phyloP scores from a whole-genome alignment of 139 green algal species.

The Chlorella vulgaris region DNA sequence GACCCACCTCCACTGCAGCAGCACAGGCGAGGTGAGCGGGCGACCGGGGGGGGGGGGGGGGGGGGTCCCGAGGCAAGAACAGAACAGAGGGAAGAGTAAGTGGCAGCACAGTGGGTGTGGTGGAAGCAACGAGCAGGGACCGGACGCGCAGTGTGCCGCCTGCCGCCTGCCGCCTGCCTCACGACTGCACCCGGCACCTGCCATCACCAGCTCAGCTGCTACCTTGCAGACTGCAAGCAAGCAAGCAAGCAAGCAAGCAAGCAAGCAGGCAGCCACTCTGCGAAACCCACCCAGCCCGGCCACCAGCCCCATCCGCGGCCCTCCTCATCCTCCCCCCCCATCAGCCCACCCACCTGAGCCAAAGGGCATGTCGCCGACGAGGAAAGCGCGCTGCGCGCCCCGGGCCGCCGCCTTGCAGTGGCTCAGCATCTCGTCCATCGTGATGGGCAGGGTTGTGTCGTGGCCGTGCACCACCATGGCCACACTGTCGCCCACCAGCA shows the following conservation, averaged over 20 bases:
- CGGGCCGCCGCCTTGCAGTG: slow-evolving; percentile 90
- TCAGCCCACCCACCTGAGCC: too few species aligned
- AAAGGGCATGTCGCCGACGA: slow-evolving; percentile 92
- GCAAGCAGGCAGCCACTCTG: neutral
- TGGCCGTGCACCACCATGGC: slow-evolving; percentile 99
- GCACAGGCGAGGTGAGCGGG: neutral
- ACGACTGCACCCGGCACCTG: too few species aligned
- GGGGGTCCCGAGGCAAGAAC: neutral
- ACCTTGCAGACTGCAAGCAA: too few species aligned
- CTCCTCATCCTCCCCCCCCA: too few species aligned
- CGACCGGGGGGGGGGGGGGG: neutral
- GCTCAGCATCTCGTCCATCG: slow-evolving; percentile 95
- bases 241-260: neutral
- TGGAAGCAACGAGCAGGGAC: too few species aligned
- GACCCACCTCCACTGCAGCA: slow-evolving; percentile 9
- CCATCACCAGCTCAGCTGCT: too few species aligned
- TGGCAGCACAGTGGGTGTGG: neutral
- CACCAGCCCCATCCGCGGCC: too few species aligned
- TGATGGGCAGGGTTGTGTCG: slow-evolving; percentile 98
- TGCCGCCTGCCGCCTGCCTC: too few species aligned
- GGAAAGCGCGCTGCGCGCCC: slow-evolving; percentile 66
- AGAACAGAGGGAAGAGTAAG: too few species aligned
- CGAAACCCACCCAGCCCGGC: slow-evolving; percentile 88
- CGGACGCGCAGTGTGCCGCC: too few species aligned
- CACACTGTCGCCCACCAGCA: slow-evolving; percentile 94